phyloP scores from a whole-genome alignment of 208 protist species.

The Leptomonas seymouri region DNA sequence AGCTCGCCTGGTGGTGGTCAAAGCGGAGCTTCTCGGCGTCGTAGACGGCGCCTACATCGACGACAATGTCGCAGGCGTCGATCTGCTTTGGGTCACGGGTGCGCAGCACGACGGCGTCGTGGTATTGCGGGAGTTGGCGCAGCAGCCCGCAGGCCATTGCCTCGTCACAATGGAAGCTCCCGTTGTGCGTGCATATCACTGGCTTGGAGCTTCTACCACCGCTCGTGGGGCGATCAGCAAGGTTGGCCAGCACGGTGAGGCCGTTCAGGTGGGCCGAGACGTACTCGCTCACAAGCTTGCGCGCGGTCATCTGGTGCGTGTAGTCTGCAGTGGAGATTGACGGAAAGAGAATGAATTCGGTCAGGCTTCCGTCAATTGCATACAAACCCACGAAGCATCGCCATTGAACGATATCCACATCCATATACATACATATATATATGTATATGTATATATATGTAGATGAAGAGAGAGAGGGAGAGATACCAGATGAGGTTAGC shows the following conservation, averaged over 20 bases:
- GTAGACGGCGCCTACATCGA: conserved; percentile 97
- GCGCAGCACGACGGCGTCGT: conserved; percentile 69
- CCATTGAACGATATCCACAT: too few relatives aligned
- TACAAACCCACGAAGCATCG: too few relatives aligned
- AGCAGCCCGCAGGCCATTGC: conserved; percentile 93
- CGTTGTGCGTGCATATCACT: conserved; percentile 93
- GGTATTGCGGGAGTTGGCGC: conserved; percentile 65
- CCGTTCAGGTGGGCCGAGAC: conserved; percentile 61
- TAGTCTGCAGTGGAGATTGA: too few relatives aligned
- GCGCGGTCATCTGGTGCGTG: conserved; percentile 34
- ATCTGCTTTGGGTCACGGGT: conserved; percentile 85
- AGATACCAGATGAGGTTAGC: too few relatives aligned
- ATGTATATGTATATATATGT: too few relatives aligned
- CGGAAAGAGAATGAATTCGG: background rate
- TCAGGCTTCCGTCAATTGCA: background rate
- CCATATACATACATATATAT: too few relatives aligned
- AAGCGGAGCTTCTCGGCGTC: conserved; percentile 80
- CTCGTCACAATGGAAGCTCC: conserved; percentile 97
- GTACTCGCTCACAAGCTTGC: conserved; percentile 64
- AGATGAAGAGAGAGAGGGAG: too few relatives aligned
- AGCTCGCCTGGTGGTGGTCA: conserved; percentile 96
- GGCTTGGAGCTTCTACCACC: conserved; percentile 10
- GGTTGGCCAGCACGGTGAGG: conserved; percentile 43
- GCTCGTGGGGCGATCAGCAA: conserved; percentile 31
- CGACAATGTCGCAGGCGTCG: conserved; percentile 79